Conservation (phyloP, 305 asterid species). For the Coffea humblotiana region DNA sequence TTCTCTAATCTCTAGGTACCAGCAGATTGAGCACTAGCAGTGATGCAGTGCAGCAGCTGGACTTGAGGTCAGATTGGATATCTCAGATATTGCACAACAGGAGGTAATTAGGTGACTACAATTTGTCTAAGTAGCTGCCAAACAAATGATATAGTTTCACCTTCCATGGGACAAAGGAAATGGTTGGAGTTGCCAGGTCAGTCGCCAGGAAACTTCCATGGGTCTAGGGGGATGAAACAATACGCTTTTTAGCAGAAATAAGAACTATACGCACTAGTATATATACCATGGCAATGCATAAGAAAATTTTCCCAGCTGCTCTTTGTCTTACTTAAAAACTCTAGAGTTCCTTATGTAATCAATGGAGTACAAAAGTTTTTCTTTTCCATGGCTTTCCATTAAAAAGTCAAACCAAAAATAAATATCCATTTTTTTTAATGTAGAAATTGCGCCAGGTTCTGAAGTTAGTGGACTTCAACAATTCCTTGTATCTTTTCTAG, state of each 20-base stretch:
- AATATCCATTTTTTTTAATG: not conserved
- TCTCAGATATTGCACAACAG: not conserved
- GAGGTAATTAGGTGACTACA: not conserved
- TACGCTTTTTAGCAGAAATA: not conserved
- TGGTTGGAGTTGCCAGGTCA: not conserved
- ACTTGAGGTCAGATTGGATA: not conserved
- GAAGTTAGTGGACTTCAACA: not conserved
- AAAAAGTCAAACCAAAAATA: not conserved
- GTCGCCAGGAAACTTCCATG: not conserved
- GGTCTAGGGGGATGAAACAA: not conserved
- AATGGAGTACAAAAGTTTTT: not conserved
- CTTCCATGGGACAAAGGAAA: not conserved
- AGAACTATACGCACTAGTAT: not conserved
- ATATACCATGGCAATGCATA: not conserved
- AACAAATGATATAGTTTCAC: too few relatives aligned
- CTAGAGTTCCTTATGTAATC: too few relatives aligned
- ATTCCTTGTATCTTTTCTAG: not conserved
- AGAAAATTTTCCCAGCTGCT: not conserved
- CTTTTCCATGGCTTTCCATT: not conserved
- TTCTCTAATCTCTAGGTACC: not conserved
- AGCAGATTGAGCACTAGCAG: not conserved
- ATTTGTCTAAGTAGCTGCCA: not conserved
- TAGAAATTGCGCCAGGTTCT: not conserved
- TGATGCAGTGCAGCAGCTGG: not conserved
- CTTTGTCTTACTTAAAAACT: too few relatives aligned